Conservation (phyloP, 2,329 filamentous ascomycete species). For the Fusarium longipes region DNA sequence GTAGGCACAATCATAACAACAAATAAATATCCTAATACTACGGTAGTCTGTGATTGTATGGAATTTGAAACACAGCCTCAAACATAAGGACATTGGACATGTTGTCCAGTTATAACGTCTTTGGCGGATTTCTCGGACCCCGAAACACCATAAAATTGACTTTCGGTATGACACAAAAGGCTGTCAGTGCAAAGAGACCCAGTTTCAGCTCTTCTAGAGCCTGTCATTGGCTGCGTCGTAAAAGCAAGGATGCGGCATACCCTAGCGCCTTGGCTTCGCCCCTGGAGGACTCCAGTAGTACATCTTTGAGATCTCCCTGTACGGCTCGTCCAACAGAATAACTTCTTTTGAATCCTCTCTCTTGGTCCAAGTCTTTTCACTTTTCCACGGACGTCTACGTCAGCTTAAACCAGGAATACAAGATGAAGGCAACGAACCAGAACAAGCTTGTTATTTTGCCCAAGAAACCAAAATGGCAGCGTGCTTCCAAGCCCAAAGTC, state of each 20-base stretch:
- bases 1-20: no score
- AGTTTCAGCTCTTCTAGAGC: background rate
- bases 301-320: conserved; percentile 7
- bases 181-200: background rate
- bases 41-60: no score
- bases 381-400: background rate
- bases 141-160: background rate
- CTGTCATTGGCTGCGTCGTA: conserved; percentile 9
- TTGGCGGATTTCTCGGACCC: background rate
- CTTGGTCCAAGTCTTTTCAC: background rate
- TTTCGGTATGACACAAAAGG: conserved; percentile 7
- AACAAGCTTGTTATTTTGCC: conserved; percentile 12
- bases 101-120: background rate
- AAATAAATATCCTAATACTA: no score
- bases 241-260: background rate
- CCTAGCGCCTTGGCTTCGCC: conserved; percentile 14
- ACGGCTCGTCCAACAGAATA: conserved; percentile 18
- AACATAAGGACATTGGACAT: background rate
- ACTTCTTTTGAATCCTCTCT: conserved; percentile 3
- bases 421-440: background rate
- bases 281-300: background rate
- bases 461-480: conserved; percentile 26
- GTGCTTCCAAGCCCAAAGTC: conserved; percentile 33
- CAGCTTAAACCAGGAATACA: background rate
- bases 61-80: conserved; percentile 5